phyloP scores from a whole-genome alignment of 345 rosid genomes.

The Eutrema heterophyllum region DNA sequence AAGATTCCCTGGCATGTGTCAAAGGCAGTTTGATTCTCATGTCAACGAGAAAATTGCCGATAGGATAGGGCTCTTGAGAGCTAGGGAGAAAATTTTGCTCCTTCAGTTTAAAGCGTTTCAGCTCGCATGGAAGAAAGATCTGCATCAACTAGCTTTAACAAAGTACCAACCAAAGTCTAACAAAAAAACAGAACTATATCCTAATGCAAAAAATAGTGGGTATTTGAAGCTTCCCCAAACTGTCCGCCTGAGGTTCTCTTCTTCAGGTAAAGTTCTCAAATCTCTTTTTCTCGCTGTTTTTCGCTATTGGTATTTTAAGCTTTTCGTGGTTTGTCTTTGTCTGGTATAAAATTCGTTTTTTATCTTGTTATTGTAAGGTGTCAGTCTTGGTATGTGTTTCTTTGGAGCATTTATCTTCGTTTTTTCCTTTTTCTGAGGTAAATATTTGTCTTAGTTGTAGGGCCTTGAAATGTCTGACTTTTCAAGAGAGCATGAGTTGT shows the following conservation, averaged over 20 bases:
- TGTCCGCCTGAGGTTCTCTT: slow-evolving; percentile 57
- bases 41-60: slow-evolving; percentile 44
- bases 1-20: slow-evolving; percentile 23
- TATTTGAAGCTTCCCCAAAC: slow-evolving; percentile 62
- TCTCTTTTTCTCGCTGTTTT: background rate
- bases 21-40: slow-evolving; percentile 31
- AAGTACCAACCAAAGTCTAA: slow-evolving; percentile 64
- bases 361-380: background rate
- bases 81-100: slow-evolving; percentile 70
- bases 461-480: background rate
- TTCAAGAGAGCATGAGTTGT: background rate
- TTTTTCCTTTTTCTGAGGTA: background rate
- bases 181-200: slow-evolving; percentile 51
- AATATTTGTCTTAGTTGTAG: background rate
- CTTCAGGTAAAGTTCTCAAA: slow-evolving; percentile 52
- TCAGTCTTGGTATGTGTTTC: background rate
- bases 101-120: slow-evolving; percentile 77
- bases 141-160: slow-evolving; percentile 44
- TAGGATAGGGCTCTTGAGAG: slow-evolving; percentile 45
- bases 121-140: slow-evolving; percentile 85
- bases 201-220: slow-evolving; percentile 44
- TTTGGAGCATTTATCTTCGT: background rate
- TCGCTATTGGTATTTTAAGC: background rate
- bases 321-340: background rate
- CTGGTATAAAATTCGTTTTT: background rate